Conservation (phyloP, 768 basidiomycete species). For the Suillus occidentalis region DNA sequence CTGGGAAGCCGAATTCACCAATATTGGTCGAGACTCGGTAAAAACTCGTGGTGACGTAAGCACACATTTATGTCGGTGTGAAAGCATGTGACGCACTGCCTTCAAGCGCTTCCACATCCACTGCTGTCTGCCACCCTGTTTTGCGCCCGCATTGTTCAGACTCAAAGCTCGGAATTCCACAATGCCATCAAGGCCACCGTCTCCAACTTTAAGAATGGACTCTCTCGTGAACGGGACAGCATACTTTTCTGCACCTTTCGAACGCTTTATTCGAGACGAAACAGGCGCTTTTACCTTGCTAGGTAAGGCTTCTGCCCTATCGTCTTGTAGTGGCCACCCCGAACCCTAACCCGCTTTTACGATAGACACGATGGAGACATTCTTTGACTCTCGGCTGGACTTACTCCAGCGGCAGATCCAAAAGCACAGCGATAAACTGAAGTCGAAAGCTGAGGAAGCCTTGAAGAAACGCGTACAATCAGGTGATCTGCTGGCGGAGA, state of each 20-base stretch:
- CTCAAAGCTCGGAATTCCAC: conserved; percentile 10
- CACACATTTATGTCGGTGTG: neutral
- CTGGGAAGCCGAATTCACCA: neutral
- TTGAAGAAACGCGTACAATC: conserved; percentile 60
- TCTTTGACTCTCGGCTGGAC: conserved; percentile 88
- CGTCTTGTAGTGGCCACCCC: neutral
- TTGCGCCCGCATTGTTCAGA: conserved; percentile 1
- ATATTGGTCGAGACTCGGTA: neutral
- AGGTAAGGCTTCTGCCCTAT: conserved; percentile 46
- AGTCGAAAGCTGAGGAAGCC: conserved; percentile 77
- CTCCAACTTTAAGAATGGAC: conserved; percentile 36
- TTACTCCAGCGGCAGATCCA: conserved; percentile 81
- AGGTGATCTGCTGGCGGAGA: conserved; percentile 67
- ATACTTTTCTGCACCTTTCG: conserved; percentile 69
- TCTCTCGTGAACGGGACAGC: conserved; percentile 35
- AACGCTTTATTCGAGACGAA: conserved; percentile 74
- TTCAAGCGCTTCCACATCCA: conserved; percentile 5
- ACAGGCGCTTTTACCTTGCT: conserved; percentile 81
- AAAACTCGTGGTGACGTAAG: neutral
- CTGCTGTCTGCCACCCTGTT: conserved; percentile 8
- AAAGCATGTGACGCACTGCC: neutral
- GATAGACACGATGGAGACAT: conserved; percentile 91
- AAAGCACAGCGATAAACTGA: conserved; percentile 83
- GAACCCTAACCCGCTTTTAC: neutral
- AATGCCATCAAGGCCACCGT: conserved; percentile 40